phyloP scores from a whole-genome alignment of 805 yeast species.

The Kregervanrija fluxuum region DNA sequence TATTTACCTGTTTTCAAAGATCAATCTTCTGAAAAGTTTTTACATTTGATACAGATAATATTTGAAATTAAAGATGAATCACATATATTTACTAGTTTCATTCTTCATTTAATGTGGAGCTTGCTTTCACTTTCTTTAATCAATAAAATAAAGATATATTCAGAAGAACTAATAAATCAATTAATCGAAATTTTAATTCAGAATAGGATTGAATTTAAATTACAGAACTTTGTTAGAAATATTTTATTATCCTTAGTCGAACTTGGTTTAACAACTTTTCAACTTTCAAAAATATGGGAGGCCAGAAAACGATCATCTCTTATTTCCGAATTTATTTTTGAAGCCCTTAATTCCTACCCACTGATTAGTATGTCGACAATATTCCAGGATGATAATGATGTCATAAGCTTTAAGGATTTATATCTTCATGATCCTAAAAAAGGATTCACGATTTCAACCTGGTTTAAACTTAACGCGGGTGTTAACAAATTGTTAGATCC shows the following conservation, averaged over 20 bases:
- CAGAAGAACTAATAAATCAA: conserved; percentile 8
- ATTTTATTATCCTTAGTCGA: conserved; percentile 12
- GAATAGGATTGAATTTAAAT: too few relatives aligned
- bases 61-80: neutral
- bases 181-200: conserved; percentile 4
- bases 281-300: neutral
- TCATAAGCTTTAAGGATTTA: conserved; percentile 9
- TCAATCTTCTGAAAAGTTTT: neutral
- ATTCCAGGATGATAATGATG: neutral
- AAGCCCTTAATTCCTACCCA: neutral
- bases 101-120: conserved; percentile 11
- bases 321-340: neutral
- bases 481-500: too few relatives aligned
- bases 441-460: conserved; percentile 20
- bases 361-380: neutral
- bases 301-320: neutral
- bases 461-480: conserved; percentile 15
- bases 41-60: conserved; percentile 3
- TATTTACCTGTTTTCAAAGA: conserved; percentile 5
- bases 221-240: too few relatives aligned
- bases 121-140: conserved; percentile 14
- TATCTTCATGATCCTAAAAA: conserved; percentile 6
- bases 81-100: conserved; percentile 4
- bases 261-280: conserved; percentile 11
- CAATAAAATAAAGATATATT: conserved; percentile 14